Evolutionary conservation across 164 flowering plant genomes (phyloP).

Genomic region (Santalum album): DNA sequence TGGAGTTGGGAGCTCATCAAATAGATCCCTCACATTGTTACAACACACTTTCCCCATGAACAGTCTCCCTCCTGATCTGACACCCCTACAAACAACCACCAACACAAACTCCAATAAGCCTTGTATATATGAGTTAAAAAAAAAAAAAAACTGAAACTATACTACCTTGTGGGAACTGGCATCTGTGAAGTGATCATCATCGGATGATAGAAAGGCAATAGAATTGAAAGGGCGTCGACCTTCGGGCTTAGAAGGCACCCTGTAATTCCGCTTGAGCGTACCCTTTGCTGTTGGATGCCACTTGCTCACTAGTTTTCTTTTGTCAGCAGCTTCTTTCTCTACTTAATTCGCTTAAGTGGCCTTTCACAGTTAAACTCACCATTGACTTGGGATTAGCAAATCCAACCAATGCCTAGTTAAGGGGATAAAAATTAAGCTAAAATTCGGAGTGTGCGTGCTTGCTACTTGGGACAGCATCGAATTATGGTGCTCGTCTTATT

Average conservation of each 20-base stretch:
- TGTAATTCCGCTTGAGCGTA: conserved; percentile 79
- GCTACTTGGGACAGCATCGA: no score
- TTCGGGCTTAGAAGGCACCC: conserved; percentile 75
- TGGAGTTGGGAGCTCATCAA: conserved; percentile 97
- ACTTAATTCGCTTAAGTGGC: conserved; percentile 5
- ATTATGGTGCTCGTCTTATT: no score
- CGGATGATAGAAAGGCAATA: conserved; percentile 76
- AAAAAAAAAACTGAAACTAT: not conserved
- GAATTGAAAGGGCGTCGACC: conserved; percentile 74
- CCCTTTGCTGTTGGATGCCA: conserved; percentile 98
- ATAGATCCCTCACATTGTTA: conserved; percentile 91
- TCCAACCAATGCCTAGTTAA: no score
- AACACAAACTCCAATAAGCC: no score
- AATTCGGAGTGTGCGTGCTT: no score
- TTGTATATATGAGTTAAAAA: no score
- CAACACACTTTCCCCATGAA: conserved; percentile 97
- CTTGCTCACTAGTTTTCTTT: conserved; percentile 81
- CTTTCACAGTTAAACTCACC: no score
- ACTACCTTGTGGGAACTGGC: conserved; percentile 90
- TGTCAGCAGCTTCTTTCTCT: conserved; percentile 68
- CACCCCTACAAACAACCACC: conserved; percentile 55
- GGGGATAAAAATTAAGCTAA: no score
- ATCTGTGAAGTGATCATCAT: conserved; percentile 85
- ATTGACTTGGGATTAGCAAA: no score
- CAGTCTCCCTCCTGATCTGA: conserved; percentile 92